Base-by-base conservation (phyloP, 164 flowering plant species). In the Magnolia kwangsiensis region DNA sequence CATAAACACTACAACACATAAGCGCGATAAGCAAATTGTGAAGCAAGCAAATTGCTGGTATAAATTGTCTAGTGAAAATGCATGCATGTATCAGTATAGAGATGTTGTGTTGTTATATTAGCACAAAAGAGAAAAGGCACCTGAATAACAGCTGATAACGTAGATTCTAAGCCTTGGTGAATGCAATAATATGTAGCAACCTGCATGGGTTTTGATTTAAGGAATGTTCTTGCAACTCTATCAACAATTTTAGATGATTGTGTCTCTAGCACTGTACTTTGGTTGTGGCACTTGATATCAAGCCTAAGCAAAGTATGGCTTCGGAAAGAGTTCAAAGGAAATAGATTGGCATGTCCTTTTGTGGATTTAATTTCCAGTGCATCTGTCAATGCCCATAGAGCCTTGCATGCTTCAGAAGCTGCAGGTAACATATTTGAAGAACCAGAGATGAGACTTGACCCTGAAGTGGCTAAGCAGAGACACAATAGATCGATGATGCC, bases 321-420 rank as follows among this genome's bases (percentile, higher is more conserved):
- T 51, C 81, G 74, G 70, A 85, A 77, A 82, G 89, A 81, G 78
- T 80, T 76, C 31, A 91, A 68, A 24, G 99, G 99, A 81, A 94
- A 96, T 45, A 77, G 67, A 78, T 75, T 70, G 37, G 81, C 78
- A 76, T 85, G 83, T 66, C 76, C 90, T 77, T 81, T 88, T 51
- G 69, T 55, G 23, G 75, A 87, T 37, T 84, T 79, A 71, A 80
- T 81, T 83, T 94, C 99, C 50, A 82, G 72, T 59, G 93, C 92
- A 85, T 90, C 86, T 67, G 89, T 79, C 76, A 96, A 74, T 31
- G 87, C 90, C 97, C 98, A 96, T n/a, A 94, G 77, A 70, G 93
- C 97, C 78, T 84, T 86, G 81, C 93, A 90, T 13, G 93, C 91
- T 87, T 94, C 99, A 72, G 89, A 85, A 79, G 97, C 97, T 78